Evolutionary conservation across 2,329 filamentous ascomycete species (phyloP), one percentile per base, ranked within the genome.

Genomic region (Xylaria sp.): DNA sequence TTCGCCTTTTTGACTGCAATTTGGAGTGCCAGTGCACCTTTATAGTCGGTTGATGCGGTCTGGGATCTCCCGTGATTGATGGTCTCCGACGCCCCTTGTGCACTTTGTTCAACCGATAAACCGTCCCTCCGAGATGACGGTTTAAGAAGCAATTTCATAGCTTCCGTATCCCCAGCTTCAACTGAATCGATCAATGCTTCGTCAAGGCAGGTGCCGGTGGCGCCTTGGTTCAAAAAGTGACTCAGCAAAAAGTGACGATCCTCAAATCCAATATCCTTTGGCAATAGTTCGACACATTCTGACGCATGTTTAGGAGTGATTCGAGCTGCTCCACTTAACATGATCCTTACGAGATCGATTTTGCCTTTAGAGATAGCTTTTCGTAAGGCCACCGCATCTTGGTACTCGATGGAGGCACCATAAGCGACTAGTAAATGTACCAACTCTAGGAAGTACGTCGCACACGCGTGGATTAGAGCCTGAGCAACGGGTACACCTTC

Each of bases 331-430:
- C 84, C 83, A 41, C 74, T 80, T 0, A 90, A 76, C 25, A 90
- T 77, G 1, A 85, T 80, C 25, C 81, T 79, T 0, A 86, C 82
- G 0, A 89, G 77, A 37, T 82, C 82, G 4, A 83, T 72, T 20
- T 87, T 83, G 0, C 84, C 83, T 20, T 78, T 80, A 0, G 81
- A 77, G 1, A 89, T 82, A 2, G 86, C 84, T 28, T 80, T 81
- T n/a, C 84, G 84, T 3, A 89, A 66, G 1, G 84, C 84, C 7
- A 80, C 77, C 0, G 84, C 86, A 57, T 86, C 83, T 48, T 87
- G 82, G 66, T 85, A 86, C 71, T 88, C 86, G 37, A 88, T 80
- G 0, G 87, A 87, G 0, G 86, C 86, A 8, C 86, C 86, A 64
- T 88, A 84, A 3, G 78, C 77, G 25, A 88, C 80, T 7, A 90